phyloP scores from a whole-genome alignment of 1,284 basidiomycete species.

The Phenoliferia sp. region DNA sequence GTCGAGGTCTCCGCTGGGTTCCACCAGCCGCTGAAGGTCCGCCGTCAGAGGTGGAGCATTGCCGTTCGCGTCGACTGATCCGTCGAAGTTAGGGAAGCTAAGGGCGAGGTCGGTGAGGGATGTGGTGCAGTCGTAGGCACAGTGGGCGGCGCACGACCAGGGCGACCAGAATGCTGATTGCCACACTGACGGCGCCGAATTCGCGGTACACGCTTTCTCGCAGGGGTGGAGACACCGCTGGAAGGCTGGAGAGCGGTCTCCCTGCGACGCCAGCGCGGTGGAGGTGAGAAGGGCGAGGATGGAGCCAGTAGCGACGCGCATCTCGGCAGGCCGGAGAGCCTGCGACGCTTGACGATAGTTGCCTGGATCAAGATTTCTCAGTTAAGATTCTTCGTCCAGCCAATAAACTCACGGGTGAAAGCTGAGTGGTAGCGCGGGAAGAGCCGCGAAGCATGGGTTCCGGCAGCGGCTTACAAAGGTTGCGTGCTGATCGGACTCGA shows the following conservation, averaged over 20 bases:
- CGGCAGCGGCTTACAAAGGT: no score
- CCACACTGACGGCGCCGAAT: neutral
- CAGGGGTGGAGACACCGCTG: conserved; percentile 54
- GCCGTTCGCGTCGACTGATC: conserved; percentile 2
- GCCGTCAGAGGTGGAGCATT: conserved; percentile 2
- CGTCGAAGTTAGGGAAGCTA: conserved; percentile 37
- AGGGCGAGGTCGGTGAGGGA: conserved; percentile 64
- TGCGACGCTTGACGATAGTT: no score
- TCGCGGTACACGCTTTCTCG: conserved; percentile 41
- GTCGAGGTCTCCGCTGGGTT: conserved; percentile 22
- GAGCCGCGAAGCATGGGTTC: no score
- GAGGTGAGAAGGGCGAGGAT: neutral
- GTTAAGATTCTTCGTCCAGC: no score
- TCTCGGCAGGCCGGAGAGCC: no score
- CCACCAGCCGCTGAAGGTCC: conserved; percentile 18
- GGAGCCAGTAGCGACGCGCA: neutral
- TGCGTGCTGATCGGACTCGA: no score
- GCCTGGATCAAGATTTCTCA: no score
- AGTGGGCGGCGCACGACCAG: conserved; percentile 79
- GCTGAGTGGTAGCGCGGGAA: no score
- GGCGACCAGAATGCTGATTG: conserved; percentile 9
- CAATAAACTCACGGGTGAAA: no score
- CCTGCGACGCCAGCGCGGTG: conserved; percentile 35
- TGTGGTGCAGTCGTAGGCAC: conserved; percentile 86
- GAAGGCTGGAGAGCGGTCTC: conserved; percentile 57